Conservation (phyloP, 192 early-diverging fungal species). For the Backusella psychrophila region DNA sequence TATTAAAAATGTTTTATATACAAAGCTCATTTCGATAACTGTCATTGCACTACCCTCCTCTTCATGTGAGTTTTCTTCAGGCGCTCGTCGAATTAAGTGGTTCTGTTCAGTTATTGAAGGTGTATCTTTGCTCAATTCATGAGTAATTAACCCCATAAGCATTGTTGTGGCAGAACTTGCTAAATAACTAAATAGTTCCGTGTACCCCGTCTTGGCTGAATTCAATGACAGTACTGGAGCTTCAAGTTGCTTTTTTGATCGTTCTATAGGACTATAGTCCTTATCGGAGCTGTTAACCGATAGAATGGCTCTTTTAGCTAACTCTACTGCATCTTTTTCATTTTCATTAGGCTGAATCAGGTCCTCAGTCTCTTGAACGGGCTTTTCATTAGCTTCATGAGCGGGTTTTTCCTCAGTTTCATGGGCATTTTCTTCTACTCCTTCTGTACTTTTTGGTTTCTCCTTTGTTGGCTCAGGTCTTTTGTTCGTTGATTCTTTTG, state of each 20-base stretch:
- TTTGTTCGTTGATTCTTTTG: background rate
- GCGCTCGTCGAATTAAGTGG: background rate
- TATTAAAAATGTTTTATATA: constrained; percentile 37
- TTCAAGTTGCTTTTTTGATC: background rate
- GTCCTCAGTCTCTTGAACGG: background rate
- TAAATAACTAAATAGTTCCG: background rate
- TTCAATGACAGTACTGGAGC: background rate
- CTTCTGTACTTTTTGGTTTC: background rate
- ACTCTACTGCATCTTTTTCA: background rate
- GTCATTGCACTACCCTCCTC: background rate
- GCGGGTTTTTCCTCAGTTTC: background rate
- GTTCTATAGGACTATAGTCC: background rate
- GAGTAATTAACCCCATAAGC: background rate
- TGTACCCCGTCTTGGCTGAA: background rate
- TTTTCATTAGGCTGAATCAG: background rate
- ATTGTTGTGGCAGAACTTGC: background rate
- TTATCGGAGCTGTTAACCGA: background rate
- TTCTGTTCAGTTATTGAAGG: background rate
- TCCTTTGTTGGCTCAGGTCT: background rate
- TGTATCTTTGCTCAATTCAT: background rate
- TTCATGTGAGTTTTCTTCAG: background rate
- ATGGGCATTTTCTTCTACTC: background rate
- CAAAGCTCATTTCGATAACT: constrained; percentile 28
- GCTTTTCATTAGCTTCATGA: background rate
- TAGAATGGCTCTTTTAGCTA: background rate